These are phyloP conservation scores for Kodamaea sp. DNA, from an alignment of 1,139 yeast species.

Conservation along the genomic window DNA sequence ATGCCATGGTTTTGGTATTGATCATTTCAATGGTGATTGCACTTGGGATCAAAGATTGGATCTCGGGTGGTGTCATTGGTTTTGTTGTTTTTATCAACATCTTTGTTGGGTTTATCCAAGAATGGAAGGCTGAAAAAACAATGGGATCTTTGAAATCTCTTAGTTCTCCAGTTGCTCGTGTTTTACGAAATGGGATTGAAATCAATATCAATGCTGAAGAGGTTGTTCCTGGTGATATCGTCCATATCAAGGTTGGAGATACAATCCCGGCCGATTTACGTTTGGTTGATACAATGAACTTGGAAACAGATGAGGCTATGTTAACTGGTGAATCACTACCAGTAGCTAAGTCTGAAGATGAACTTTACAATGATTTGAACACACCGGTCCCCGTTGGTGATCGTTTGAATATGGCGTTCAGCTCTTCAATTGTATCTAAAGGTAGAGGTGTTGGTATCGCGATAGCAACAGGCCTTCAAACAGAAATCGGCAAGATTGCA, in stretches of 20 bases:
- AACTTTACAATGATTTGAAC: constrained; percentile 34
- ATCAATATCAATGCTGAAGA: constrained; percentile 58
- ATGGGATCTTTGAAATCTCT: constrained; percentile 72
- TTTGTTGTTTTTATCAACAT: constrained; percentile 68
- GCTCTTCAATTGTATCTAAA: constrained; percentile 69
- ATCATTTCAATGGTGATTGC: constrained; percentile 74
- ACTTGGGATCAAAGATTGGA: constrained; percentile 73
- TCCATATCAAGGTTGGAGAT: constrained; percentile 67
- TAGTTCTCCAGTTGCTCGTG: constrained; percentile 71
- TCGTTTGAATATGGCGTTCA: constrained; percentile 67
- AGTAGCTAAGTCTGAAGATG: constrained; percentile 51
- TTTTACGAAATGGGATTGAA: constrained; percentile 61
- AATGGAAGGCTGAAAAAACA: constrained; percentile 71
- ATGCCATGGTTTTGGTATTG: constrained; percentile 77
- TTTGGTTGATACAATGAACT: constrained; percentile 56
- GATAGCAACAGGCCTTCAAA: constrained; percentile 61
- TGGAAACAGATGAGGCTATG: constrained; percentile 78
- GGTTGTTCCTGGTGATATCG: constrained; percentile 78
- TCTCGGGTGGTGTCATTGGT: constrained; percentile 78
- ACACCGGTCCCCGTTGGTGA: constrained; percentile 66
- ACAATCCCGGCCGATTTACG: constrained; percentile 78
- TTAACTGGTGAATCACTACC: constrained; percentile 82
- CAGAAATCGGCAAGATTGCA: constrained; percentile 80
- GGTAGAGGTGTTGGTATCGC: constrained; percentile 76
- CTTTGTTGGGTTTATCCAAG: constrained; percentile 67